Conservation (phyloP, 1,139 yeast genomes). For the Casaregolazyma lundiana region DNA sequence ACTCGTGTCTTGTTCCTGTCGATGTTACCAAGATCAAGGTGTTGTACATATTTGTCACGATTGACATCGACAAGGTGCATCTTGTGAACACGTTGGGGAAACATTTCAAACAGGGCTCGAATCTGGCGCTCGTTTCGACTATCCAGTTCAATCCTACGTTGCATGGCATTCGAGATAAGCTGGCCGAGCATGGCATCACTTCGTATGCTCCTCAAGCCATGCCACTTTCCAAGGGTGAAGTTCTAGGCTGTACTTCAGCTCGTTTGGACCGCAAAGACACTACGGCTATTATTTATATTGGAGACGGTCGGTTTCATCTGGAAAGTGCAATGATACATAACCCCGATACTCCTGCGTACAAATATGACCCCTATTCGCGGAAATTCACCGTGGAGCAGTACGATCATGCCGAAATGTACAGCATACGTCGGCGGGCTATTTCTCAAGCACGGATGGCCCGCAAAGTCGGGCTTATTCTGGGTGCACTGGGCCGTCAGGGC, state of each 20-base stretch:
- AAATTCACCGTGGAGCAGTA: conserved; percentile 86
- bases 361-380: conserved; percentile 92
- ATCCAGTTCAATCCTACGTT: conserved; percentile 95
- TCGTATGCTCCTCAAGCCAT: conserved; percentile 83
- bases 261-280: conserved; percentile 51
- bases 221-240: conserved; percentile 95
- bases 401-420: conserved; percentile 76
- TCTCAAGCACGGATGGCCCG: conserved; percentile 52
- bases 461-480: conserved; percentile 79
- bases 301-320: conserved; percentile 94
- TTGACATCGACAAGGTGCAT: conserved; percentile 80
- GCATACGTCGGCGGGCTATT: conserved; percentile 72
- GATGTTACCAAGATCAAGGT: conserved; percentile 89
- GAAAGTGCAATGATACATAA: conserved; percentile 98
- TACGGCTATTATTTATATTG: conserved; percentile 83
- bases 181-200: conserved; percentile 31
- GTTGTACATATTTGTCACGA: conserved; percentile 91
- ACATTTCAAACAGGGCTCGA: conserved; percentile 61
- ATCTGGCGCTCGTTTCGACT: conserved; percentile 83
- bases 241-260: conserved; percentile 93
- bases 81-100: conserved; percentile 67
- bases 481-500: conserved; percentile 98
- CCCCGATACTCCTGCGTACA: conserved; percentile 84
- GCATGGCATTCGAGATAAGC: conserved; percentile 65
- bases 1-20: conserved; percentile 92